phyloP scores from a whole-genome alignment of 108 stramenopile species.

The Cyclotella kingstonii region DNA sequence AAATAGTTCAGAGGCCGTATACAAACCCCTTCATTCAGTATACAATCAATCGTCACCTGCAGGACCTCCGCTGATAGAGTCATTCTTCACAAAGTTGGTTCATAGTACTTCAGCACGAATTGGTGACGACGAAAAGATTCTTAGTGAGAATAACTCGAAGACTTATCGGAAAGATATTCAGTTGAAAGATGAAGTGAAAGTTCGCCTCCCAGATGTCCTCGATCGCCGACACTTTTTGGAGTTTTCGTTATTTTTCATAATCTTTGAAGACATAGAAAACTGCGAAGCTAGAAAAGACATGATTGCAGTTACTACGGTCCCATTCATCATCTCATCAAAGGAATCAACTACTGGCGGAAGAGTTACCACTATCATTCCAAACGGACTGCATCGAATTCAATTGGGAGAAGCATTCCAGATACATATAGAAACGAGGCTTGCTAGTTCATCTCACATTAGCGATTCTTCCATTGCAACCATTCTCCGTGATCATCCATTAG shows the following conservation, averaged over 20 bases:
- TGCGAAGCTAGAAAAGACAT: slow-evolving; percentile 1
- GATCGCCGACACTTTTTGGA: slow-evolving; percentile 71
- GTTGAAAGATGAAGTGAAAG: slow-evolving; percentile 76
- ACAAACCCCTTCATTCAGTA: slow-evolving; percentile 42
- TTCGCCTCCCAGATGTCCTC: slow-evolving; percentile 73
- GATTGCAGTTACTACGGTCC: slow-evolving; percentile 64
- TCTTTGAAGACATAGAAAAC: slow-evolving; percentile 7
- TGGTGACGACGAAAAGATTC: background rate
- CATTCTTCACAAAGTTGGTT: slow-evolving; percentile 55
- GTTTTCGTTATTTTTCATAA: slow-evolving; percentile 63
- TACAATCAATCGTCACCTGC: slow-evolving; percentile 72
- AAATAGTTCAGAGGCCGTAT: slow-evolving; percentile 34
- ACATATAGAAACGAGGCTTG: slow-evolving; percentile 69
- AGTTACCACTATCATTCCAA: slow-evolving; percentile 78
- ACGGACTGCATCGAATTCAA: slow-evolving; percentile 77
- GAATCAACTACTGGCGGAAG: slow-evolving; percentile 51
- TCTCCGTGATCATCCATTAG: slow-evolving; percentile 64
- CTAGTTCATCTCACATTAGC: slow-evolving; percentile 66
- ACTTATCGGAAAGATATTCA: slow-evolving; percentile 36
- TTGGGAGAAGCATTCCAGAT: slow-evolving; percentile 69
- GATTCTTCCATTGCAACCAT: slow-evolving; percentile 70
- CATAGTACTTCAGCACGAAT: slow-evolving; percentile 21
- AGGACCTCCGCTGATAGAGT: slow-evolving; percentile 56
- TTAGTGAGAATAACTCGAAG: slow-evolving; percentile 8
- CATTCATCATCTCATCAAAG: slow-evolving; percentile 63